A percentile compares a stretch with the other conserved stretches of the same genome.
phyloP scores from a whole-genome alignment of 768 basidiomycete species.

The Dioszegia aurantiaca region DNA sequence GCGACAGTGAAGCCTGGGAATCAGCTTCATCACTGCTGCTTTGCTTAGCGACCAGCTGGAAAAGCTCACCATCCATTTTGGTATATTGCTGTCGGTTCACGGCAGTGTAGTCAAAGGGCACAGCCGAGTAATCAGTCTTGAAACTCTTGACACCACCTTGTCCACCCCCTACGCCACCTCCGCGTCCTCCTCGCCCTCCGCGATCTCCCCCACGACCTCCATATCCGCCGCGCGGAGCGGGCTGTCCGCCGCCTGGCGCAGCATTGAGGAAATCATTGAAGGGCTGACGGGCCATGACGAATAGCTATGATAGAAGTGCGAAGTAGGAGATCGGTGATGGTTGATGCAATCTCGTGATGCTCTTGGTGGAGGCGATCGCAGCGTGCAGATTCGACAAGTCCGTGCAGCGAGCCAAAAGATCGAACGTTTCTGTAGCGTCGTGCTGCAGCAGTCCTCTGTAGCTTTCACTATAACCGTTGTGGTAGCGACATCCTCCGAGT shows the following conservation, averaged over 20 bases:
- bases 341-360: not conserved
- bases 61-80: conserved; percentile 39
- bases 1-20: conserved; percentile 31
- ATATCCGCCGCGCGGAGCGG: conserved; percentile 27
- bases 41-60: not conserved
- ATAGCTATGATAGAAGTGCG: not conserved
- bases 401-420: too few species aligned
- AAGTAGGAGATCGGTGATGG: conserved; percentile 2
- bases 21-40: not conserved
- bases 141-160: conserved; percentile 14
- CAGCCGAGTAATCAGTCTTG: conserved; percentile 36
- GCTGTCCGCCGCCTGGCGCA: conserved; percentile 16
- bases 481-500: too few species aligned
- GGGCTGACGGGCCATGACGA: conserved; percentile 20
- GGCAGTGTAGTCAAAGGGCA: conserved; percentile 36
- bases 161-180: conserved; percentile 18
- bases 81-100: conserved; percentile 39
- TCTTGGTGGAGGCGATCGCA: not conserved
- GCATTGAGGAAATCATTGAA: conserved; percentile 41
- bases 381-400: not conserved
- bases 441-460: too few species aligned
- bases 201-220: conserved; percentile 18
- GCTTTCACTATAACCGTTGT: too few species aligned
- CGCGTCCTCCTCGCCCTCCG: conserved; percentile 20
- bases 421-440: too few species aligned